These are phyloP conservation scores for Crithidia sp. DNA, from an alignment of 208 protist genomes.

Conservation along the genomic window DNA sequence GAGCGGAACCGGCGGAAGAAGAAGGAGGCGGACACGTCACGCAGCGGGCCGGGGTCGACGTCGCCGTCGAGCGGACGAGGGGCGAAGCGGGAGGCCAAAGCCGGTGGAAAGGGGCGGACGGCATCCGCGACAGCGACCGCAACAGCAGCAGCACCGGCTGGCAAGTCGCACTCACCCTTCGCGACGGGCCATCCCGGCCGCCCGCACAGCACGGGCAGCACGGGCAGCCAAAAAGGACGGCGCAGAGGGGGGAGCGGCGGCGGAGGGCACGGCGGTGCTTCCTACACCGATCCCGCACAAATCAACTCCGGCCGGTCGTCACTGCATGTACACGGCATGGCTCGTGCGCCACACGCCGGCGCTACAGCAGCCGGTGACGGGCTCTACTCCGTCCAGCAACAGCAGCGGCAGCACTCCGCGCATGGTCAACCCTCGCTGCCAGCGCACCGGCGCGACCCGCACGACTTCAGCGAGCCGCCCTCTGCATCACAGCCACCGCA, in stretches of 20 bases:
- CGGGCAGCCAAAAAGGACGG: neutral
- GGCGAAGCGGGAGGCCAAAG: too few relatives aligned
- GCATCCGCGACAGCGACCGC: neutral
- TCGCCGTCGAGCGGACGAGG: neutral
- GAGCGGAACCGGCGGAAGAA: constrained; percentile 40
- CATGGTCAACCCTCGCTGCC: too few relatives aligned
- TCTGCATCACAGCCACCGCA: neutral
- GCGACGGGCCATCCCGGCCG: neutral
- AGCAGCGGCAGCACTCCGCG: neutral
- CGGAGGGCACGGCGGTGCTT: neutral
- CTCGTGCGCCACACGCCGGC: too few relatives aligned
- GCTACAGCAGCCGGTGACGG: too few relatives aligned
- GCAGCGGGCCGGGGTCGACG: neutral
- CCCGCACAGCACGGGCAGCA: constrained; percentile 13
- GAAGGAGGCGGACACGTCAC: constrained; percentile 2
- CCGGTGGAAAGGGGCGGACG: too few relatives aligned
- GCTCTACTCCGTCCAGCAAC: neutral
- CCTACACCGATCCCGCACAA: neutral
- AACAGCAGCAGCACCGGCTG: neutral
- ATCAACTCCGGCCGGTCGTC: neutral
- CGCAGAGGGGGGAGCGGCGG: neutral
- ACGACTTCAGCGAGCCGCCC: too few relatives aligned
- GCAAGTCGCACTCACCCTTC: constrained; percentile 15
- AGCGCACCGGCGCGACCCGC: too few relatives aligned
- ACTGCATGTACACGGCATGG: neutral